Percentiles rank a stretch among this genome's conserved stretches.
Evolutionary conservation across 495 filamentous ascomycete species (phyloP).

Genomic region (Penicillium diatomitis): DNA sequence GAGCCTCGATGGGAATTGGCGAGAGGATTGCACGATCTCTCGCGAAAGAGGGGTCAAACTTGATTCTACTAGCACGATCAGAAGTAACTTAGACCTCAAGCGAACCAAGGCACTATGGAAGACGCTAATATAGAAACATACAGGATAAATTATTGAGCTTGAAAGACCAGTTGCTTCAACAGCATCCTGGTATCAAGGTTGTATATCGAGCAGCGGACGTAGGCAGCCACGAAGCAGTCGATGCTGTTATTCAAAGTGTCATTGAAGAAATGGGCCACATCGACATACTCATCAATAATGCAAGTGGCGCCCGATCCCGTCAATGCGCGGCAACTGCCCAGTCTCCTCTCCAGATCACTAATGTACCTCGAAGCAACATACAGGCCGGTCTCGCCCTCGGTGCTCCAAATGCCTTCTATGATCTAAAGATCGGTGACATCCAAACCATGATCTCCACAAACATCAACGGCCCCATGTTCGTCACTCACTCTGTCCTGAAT

Average conservation of each 20-base stretch:
- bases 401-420: too few relatives aligned
- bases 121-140: too few relatives aligned
- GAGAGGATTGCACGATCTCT: conserved; percentile 5
- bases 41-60: conserved; percentile 1
- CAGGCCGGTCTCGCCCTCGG: too few relatives aligned
- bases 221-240: conserved; percentile 15
- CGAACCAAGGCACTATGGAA: too few relatives aligned
- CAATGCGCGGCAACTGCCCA: too few relatives aligned
- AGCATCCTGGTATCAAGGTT: conserved; percentile 7
- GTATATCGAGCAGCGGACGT: conserved; percentile 16
- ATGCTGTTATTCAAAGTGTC: conserved; percentile 10
- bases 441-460: too few relatives aligned
- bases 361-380: too few relatives aligned
- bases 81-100: not conserved
- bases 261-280: conserved; percentile 16
- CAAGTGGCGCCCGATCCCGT: too few relatives aligned
- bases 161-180: not conserved
- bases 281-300: not conserved
- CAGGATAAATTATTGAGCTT: conserved; percentile 22
- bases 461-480: too few relatives aligned
- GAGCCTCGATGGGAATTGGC: conserved; percentile 11
- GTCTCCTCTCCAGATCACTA: too few relatives aligned
- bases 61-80: conserved; percentile 5
- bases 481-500: too few relatives aligned
- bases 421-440: too few relatives aligned